Evolutionary conservation across 2,329 filamentous ascomycete species (phyloP).

Genomic region (Fonsecaea multimorphosa): DNA sequence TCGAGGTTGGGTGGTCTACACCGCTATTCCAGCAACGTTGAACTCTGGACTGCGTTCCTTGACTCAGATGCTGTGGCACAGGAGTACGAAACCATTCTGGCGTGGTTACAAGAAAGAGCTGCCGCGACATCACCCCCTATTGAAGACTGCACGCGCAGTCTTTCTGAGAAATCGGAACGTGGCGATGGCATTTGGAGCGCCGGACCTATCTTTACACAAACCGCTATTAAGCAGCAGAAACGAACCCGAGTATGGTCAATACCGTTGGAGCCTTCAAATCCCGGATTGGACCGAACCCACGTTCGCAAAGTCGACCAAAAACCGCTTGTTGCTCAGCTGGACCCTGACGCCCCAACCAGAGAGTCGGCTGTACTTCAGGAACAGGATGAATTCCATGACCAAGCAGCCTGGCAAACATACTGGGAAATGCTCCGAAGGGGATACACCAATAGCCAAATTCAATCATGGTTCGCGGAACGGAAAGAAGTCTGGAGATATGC

Average conservation of each 20-base stretch:
- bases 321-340: conserved; percentile 80
- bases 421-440: conserved; percentile 91
- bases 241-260: conserved; percentile 72
- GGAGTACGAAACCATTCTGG: conserved; percentile 79
- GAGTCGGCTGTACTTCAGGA: conserved; percentile 78
- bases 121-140: conserved; percentile 72
- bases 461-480: conserved; percentile 83
- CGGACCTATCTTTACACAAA: conserved; percentile 91
- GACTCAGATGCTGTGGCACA: conserved; percentile 72
- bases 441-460: conserved; percentile 73
- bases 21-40: conserved; percentile 64
- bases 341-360: conserved; percentile 85
- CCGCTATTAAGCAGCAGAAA: conserved; percentile 89
- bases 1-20: conserved; percentile 53
- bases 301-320: conserved; percentile 57
- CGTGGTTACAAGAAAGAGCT: conserved; percentile 79
- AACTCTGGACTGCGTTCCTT: conserved; percentile 77
- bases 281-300: conserved; percentile 58
- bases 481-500: conserved; percentile 90
- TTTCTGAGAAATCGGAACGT: conserved; percentile 76
- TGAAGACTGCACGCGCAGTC: conserved; percentile 74
- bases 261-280: conserved; percentile 67
- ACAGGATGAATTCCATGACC: conserved; percentile 86
- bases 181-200: conserved; percentile 78
- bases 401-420: conserved; percentile 89